Evolutionary conservation across 2,329 filamentous ascomycete species (phyloP).

Genomic region (Capronia americana): DNA sequence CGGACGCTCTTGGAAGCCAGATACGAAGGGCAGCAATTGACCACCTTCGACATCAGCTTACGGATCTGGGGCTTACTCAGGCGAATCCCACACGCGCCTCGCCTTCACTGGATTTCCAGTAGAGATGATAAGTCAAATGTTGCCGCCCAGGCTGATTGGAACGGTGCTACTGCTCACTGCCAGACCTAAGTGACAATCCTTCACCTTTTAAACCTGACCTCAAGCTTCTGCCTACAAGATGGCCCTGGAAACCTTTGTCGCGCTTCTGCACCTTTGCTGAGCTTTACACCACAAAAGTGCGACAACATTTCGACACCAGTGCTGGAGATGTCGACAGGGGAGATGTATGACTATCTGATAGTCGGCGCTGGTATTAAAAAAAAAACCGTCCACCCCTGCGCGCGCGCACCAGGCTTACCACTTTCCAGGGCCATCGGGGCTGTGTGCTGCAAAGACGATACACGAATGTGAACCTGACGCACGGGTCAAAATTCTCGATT

Average conservation of each 20-base stretch:
- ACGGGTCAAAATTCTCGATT: conserved; percentile 34
- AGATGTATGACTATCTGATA: conserved; percentile 36
- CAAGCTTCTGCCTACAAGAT: not conserved
- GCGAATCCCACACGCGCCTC: conserved; percentile 1
- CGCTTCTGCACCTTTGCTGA: not conserved
- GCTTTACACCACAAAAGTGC: not conserved
- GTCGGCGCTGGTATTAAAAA: conserved; percentile 33
- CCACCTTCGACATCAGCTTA: conserved; percentile 13
- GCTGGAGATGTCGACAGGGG: not conserved
- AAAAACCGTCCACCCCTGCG: not conserved
- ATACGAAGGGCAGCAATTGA: not conserved
- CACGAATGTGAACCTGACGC: conserved; percentile 35
- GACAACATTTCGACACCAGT: not conserved
- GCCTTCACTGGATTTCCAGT: not conserved
- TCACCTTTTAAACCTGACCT: conserved; percentile 1
- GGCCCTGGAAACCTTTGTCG: not conserved
- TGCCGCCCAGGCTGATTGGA: conserved; percentile 5
- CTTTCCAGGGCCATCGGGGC: conserved; percentile 33
- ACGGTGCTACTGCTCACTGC: conserved; percentile 4
- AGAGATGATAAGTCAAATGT: conserved; percentile 11
- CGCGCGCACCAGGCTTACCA: not conserved
- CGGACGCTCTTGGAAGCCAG: not conserved
- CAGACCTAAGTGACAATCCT: conserved; percentile 2
- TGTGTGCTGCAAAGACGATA: conserved; percentile 39
- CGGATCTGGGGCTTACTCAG: conserved; percentile 12